A percentile compares a stretch with the other conserved stretches of the same genome.
These are phyloP conservation scores for Exophiala aquamarina DNA, from an alignment of 2,329 filamentous ascomycete species.

Conservation along the genomic window DNA sequence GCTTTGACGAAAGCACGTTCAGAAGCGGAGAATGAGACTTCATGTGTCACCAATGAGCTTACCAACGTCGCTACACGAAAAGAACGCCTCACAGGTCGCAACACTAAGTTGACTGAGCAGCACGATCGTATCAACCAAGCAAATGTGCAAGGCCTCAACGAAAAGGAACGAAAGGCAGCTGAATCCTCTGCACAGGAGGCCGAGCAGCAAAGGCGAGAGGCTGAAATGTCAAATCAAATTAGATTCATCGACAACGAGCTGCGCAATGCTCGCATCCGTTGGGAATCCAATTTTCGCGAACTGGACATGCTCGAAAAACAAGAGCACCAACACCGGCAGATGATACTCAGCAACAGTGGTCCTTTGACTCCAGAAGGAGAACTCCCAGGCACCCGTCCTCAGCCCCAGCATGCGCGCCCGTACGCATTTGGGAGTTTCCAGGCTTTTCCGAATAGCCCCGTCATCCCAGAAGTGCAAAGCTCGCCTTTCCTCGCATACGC, in stretches of 20 bases:
- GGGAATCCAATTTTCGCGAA: slow-evolving; percentile 39
- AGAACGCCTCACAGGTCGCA: slow-evolving; percentile 60
- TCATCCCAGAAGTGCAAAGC: slow-evolving; percentile 22
- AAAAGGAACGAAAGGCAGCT: slow-evolving; percentile 51
- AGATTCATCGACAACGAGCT: slow-evolving; percentile 40
- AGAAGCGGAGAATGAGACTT: slow-evolving; percentile 54
- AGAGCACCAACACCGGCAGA: slow-evolving; percentile 39
- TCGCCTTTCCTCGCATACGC: slow-evolving; percentile 30
- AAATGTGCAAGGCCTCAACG: slow-evolving; percentile 58
- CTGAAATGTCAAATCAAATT: slow-evolving; percentile 42
- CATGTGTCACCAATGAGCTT: slow-evolving; percentile 33
- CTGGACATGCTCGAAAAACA: slow-evolving; percentile 25
- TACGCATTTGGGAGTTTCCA: slow-evolving; percentile 28
- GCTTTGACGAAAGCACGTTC: slow-evolving; percentile 53
- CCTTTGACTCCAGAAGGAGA: slow-evolving; percentile 61
- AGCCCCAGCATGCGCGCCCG: slow-evolving; percentile 27
- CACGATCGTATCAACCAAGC: slow-evolving; percentile 59
- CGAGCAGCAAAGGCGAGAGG: slow-evolving; percentile 46
- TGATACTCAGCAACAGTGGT: slow-evolving; percentile 43
- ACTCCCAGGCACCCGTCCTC: slow-evolving; percentile 52
- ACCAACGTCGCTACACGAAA: slow-evolving; percentile 51
- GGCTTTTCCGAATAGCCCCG: slow-evolving; percentile 28
- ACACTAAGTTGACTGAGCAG: slow-evolving; percentile 60
- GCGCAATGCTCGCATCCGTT: slow-evolving; percentile 13
- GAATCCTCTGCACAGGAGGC: slow-evolving; percentile 47